These are phyloP conservation scores for Fusarium floridanum DNA, from an alignment of 2,329 filamentous ascomycete species.

Conservation along the genomic window DNA sequence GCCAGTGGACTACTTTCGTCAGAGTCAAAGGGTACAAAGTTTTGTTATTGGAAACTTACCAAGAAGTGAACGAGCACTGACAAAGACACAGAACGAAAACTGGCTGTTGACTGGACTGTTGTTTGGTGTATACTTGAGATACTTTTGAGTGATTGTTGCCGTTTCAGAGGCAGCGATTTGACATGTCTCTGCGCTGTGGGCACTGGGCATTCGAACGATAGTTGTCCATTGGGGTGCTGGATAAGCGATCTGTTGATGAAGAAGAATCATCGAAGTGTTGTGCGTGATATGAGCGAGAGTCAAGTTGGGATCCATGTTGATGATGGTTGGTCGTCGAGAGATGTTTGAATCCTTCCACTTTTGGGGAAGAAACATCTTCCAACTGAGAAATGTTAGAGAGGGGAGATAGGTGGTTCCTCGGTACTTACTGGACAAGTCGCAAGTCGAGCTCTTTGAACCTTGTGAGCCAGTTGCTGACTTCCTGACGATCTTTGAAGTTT, in stretches of 20 bases:
- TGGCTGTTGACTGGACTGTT: slow-evolving; percentile 47
- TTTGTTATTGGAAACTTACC: not conserved
- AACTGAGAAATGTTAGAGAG: slow-evolving; percentile 35
- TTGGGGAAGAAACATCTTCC: slow-evolving; percentile 50
- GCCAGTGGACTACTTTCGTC: slow-evolving; percentile 31
- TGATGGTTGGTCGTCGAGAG: slow-evolving; percentile 40
- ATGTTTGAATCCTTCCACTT: slow-evolving; percentile 54
- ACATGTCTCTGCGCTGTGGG: slow-evolving; percentile 63
- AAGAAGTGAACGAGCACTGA: slow-evolving; percentile 59
- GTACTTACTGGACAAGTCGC: slow-evolving; percentile 56
- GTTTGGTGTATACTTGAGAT: slow-evolving; percentile 54
- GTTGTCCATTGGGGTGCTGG: slow-evolving; percentile 49
- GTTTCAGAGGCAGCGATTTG: slow-evolving; percentile 60
- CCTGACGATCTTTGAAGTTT: slow-evolving; percentile 54
- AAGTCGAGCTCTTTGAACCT: slow-evolving; percentile 63
- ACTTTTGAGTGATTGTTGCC: slow-evolving; percentile 60
- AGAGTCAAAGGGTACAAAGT: accelerated
- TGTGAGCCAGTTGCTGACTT: slow-evolving; percentile 58
- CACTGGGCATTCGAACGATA: slow-evolving; percentile 53
- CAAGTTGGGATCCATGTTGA: slow-evolving; percentile 62
- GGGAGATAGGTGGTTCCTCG: not conserved
- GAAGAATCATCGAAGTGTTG: slow-evolving; percentile 62
- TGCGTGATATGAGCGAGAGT: slow-evolving; percentile 63
- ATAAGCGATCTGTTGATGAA: slow-evolving; percentile 63
- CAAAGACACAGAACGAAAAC: slow-evolving; percentile 61